Evolutionary conservation across 1,139 yeast species (phyloP).

Genomic region (Suhomyces terraborum): DNA sequence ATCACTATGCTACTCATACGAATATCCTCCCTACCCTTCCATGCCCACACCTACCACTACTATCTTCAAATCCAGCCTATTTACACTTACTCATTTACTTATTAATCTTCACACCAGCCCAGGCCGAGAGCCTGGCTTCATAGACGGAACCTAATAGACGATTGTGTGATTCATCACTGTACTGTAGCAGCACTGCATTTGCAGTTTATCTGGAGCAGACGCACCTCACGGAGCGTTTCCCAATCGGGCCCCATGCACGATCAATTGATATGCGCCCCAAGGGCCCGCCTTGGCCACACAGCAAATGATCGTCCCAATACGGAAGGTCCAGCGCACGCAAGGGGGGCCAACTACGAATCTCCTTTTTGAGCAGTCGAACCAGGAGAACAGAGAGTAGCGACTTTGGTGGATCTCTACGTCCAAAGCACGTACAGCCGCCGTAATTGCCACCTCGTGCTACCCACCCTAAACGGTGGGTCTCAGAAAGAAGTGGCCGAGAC

Average conservation of each 20-base stretch:
- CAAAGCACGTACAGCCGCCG: too few species aligned
- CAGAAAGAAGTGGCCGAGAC: too few species aligned
- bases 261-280: background rate
- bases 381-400: background rate
- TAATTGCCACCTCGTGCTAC: too few species aligned
- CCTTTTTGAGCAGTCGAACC: background rate
- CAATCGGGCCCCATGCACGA: background rate
- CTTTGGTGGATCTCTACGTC: too few species aligned
- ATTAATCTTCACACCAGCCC: too few species aligned
- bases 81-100: background rate
- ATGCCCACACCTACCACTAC: too few species aligned
- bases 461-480: too few species aligned
- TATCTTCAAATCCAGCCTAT: too few species aligned
- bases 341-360: background rate
- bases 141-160: constrained; percentile 7
- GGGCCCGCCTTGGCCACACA: background rate
- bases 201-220: too few species aligned
- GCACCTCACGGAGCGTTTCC: background rate
- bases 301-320: background rate
- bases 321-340: background rate
- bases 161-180: background rate
- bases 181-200: background rate
- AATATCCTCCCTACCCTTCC: too few species aligned
- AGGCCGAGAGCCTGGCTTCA: too few species aligned
- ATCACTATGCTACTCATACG: too few species aligned